Evolutionary conservation across 2,329 filamentous ascomycete species (phyloP).

Genomic region (Colletotrichum ledebouriae): DNA sequence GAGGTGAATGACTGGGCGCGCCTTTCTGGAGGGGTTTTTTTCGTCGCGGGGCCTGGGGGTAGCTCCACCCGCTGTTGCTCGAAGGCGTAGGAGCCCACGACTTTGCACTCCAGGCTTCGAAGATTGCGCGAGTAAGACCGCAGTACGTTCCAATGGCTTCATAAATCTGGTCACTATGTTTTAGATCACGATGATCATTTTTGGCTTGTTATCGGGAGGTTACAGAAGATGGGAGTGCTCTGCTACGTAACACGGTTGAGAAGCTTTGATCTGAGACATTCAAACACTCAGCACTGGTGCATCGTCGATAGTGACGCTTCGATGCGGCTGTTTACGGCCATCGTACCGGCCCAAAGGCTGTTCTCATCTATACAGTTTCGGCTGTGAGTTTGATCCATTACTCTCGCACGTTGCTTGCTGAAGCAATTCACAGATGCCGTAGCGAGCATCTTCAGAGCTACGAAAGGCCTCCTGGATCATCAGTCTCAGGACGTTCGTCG

Average conservation of each 20-base stretch:
- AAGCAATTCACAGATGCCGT: constrained; percentile 49
- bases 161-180: neutral
- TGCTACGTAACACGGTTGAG: neutral
- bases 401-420: constrained; percentile 47
- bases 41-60: constrained; percentile 25
- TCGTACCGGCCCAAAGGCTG: neutral
- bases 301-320: neutral
- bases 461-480: constrained; percentile 49
- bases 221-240: neutral
- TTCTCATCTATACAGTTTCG: neutral
- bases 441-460: constrained; percentile 40
- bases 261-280: constrained; percentile 15
- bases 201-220: neutral
- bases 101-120: neutral
- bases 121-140: constrained; percentile 17
- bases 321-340: neutral
- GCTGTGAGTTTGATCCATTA: constrained; percentile 35
- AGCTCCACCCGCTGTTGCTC: constrained; percentile 10
- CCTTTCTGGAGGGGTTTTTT: constrained; percentile 16
- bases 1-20: constrained; percentile 12
- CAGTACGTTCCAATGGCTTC: neutral
- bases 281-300: neutral
- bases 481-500: constrained; percentile 51
- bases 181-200: neutral
- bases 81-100: neutral